Percentiles rank a stretch among this genome's conserved stretches.
These are phyloP conservation scores for Lasiodiplodia gonubiensis DNA, from an alignment of 2,329 filamentous ascomycete species.

Conservation along the genomic window DNA sequence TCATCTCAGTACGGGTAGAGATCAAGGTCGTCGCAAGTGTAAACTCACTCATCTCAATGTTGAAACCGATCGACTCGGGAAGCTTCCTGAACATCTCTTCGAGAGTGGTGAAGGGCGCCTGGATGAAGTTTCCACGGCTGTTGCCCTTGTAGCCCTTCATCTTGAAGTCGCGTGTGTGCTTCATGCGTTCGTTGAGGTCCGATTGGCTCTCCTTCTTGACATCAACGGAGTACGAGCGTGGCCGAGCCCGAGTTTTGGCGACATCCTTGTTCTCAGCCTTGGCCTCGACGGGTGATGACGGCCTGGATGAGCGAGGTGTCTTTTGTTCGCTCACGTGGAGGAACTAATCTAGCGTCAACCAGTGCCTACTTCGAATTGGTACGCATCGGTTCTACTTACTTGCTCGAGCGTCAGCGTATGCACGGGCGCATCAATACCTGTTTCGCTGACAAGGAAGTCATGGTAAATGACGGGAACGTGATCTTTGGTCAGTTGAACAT, in stretches of 20 bases:
- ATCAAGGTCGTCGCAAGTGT: neutral
- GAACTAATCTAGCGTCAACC: constrained; percentile 55
- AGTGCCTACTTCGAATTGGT: constrained; percentile 28
- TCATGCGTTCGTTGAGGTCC: constrained; percentile 85
- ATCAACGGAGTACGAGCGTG: constrained; percentile 66
- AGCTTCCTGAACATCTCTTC: constrained; percentile 91
- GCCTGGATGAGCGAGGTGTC: constrained; percentile 53
- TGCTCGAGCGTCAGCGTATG: constrained; percentile 94
- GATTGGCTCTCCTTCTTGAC: constrained; percentile 52
- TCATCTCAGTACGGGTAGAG: constrained; percentile 29
- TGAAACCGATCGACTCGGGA: constrained; percentile 85
- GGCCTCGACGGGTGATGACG: constrained; percentile 49
- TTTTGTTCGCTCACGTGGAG: constrained; percentile 76
- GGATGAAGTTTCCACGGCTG: constrained; percentile 90
- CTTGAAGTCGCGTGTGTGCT: constrained; percentile 95
- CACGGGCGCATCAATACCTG: constrained; percentile 93
- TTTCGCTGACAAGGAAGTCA: constrained; percentile 97
- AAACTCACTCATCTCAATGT: constrained; percentile 85
- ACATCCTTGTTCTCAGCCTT: constrained; percentile 30
- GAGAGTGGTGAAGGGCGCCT: constrained; percentile 92
- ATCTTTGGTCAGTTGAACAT: constrained; percentile 98
- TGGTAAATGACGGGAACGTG: constrained; percentile 98
- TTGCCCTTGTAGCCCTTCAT: constrained; percentile 95
- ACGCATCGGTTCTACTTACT: constrained; percentile 32
- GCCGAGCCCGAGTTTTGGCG: constrained; percentile 36